Percentiles rank a stretch among this genome's conserved stretches.
Evolutionary conservation across 768 basidiomycete genomes (phyloP).

Genomic region (Russula dissimulans): DNA sequence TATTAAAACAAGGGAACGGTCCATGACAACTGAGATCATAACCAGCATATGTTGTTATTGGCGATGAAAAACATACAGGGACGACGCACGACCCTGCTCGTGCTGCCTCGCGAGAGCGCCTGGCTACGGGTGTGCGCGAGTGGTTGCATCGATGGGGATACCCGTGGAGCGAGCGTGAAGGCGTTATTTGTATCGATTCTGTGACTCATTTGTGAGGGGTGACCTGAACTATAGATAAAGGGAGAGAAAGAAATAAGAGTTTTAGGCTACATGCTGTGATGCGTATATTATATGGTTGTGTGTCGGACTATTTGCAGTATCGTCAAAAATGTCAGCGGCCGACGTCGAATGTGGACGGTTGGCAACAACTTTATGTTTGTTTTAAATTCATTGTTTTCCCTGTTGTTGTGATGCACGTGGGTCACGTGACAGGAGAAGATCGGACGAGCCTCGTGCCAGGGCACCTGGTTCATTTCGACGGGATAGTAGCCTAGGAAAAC

Average conservation of each 20-base stretch:
- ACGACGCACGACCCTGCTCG: conserved; percentile 76
- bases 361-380: neutral
- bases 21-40: neutral
- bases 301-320: conserved; percentile 1
- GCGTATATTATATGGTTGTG: conserved; percentile 3
- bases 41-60: conserved; percentile 80
- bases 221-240: conserved; percentile 15
- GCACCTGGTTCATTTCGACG: too few relatives aligned
- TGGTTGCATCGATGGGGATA: conserved; percentile 94
- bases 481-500: too few relatives aligned
- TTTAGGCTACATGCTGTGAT: conserved; percentile 5
- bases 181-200: conserved; percentile 81
- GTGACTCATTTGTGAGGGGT: conserved; percentile 48
- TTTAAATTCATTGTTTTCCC: too few relatives aligned
- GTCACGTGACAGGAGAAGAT: too few relatives aligned
- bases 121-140: conserved; percentile 81
- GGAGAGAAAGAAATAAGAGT: neutral
- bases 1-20: neutral
- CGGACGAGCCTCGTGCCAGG: too few relatives aligned
- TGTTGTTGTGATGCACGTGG: too few relatives aligned
- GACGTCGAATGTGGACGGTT: neutral
- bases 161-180: conserved; percentile 90
- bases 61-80: conserved; percentile 93
- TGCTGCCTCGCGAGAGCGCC: conserved; percentile 72
- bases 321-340: neutral